These are phyloP conservation scores for Ophiostoma fasciatum DNA, from an alignment of 2,329 filamentous ascomycete species.

Conservation along the genomic window DNA sequence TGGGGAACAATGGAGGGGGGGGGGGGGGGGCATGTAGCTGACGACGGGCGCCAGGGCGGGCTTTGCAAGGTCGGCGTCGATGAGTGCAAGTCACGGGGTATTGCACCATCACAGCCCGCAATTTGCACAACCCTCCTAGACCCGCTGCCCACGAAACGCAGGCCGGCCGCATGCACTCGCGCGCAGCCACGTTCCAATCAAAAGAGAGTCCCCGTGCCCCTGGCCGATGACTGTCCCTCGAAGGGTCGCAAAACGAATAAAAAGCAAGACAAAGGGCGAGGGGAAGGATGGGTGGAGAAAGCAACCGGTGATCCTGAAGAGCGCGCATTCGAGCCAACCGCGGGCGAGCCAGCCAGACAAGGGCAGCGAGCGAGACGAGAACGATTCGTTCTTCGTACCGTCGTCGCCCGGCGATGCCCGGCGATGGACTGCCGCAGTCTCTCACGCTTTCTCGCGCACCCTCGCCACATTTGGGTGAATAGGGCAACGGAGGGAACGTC, in stretches of 20 bases:
- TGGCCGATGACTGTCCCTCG: neutral
- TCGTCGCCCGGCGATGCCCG: too few relatives aligned
- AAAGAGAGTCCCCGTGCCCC: constrained; percentile 4
- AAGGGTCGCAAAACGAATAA: neutral
- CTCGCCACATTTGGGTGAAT: too few relatives aligned
- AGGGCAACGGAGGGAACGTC: neutral
- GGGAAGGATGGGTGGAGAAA: too few relatives aligned
- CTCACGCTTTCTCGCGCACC: too few relatives aligned
- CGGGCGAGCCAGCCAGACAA: too few relatives aligned
- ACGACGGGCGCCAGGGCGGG: constrained; percentile 1
- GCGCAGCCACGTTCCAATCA: constrained; percentile 18
- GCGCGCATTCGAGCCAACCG: too few relatives aligned
- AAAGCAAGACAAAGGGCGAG: neutral
- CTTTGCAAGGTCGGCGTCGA: constrained; percentile 3
- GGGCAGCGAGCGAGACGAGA: too few relatives aligned
- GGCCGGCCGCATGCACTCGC: constrained; percentile 13
- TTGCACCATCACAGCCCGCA: constrained; percentile 38
- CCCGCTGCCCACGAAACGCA: constrained; percentile 13
- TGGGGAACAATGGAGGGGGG: too few relatives aligned
- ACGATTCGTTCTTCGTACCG: too few relatives aligned
- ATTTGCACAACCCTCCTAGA: constrained; percentile 27
- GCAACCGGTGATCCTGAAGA: too few relatives aligned
- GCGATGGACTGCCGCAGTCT: too few relatives aligned
- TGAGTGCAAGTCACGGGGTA: constrained; percentile 37
- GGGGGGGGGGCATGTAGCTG: too few relatives aligned